Conservation (phyloP, 176 grass and related monocot species). For the Alloteropsis semialata region DNA sequence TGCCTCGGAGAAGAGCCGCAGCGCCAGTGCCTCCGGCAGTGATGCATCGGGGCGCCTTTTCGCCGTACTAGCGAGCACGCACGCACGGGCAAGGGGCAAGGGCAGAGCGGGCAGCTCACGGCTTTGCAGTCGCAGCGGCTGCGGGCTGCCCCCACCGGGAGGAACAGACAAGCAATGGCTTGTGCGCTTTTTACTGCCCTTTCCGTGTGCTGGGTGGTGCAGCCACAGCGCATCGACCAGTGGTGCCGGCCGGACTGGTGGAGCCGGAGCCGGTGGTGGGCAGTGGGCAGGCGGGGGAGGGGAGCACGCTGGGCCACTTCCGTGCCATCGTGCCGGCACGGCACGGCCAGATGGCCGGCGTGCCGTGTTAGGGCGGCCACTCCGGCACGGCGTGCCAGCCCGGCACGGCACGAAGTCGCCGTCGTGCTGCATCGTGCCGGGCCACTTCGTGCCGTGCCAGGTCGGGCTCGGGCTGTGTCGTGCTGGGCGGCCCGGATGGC, state of each 20-base stretch:
- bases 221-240: background rate
- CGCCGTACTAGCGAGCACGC: background rate
- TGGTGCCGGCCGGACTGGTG: background rate
- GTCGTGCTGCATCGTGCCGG: too few relatives aligned
- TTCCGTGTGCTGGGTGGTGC: slow-evolving; percentile 9
- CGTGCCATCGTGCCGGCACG: too few relatives aligned
- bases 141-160: slow-evolving; percentile 19
- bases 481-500: too few relatives aligned
- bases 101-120: background rate
- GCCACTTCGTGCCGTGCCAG: too few relatives aligned
- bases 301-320: too few relatives aligned
- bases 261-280: too few relatives aligned
- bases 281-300: background rate
- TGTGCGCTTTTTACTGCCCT: background rate
- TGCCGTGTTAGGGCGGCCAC: too few relatives aligned
- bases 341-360: too few relatives aligned
- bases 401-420: too few relatives aligned
- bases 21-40: background rate
- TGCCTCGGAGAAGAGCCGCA: background rate
- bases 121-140: background rate
- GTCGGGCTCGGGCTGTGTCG: too few relatives aligned
- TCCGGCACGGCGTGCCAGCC: too few relatives aligned
- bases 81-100: background rate
- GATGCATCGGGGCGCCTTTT: slow-evolving; percentile 6
- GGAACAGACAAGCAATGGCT: slow-evolving; percentile 33